Evolutionary conservation across 208 protist species (phyloP).

Genomic region (Crithidia sp.): DNA sequence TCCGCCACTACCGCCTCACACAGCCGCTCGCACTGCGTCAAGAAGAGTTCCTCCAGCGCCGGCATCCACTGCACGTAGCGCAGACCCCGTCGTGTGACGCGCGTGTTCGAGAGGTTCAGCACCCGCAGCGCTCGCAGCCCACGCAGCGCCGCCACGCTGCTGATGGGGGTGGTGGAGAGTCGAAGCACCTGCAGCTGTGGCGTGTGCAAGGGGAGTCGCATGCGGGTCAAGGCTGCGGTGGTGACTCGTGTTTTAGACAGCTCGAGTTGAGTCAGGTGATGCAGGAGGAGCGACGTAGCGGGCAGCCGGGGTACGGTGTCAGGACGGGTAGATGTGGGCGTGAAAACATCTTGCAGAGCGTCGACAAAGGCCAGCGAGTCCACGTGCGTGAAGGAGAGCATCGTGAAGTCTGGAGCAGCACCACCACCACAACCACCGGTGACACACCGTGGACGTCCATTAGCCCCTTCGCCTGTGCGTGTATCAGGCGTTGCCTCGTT

Average conservation of each 20-base stretch:
- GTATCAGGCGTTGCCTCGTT: too few species aligned
- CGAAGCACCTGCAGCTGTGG: slow-evolving; percentile 9
- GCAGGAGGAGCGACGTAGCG: neutral
- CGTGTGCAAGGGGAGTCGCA: slow-evolving; percentile 8
- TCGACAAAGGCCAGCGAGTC: slow-evolving; percentile 14
- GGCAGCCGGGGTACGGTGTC: neutral
- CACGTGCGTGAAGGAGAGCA: slow-evolving; percentile 14
- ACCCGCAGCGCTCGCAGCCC: neutral
- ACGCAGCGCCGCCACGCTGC: slow-evolving; percentile 1
- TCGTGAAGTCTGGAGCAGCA: neutral
- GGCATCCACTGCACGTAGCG: slow-evolving; percentile 16
- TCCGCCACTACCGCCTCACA: neutral
- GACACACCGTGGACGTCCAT: too few species aligned
- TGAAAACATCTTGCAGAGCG: slow-evolving; percentile 1
- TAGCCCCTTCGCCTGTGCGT: too few species aligned
- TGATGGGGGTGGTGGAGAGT: slow-evolving; percentile 8
- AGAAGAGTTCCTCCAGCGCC: slow-evolving; percentile 8
- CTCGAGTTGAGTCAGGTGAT: neutral
- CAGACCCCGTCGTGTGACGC: neutral
- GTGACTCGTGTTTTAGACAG: slow-evolving; percentile 7
- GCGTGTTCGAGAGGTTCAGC: slow-evolving; percentile 2
- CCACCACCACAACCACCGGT: neutral
- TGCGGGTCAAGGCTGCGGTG: neutral
- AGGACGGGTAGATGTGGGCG: neutral
- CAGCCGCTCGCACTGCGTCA: slow-evolving; percentile 13